phyloP scores from a whole-genome alignment of 2,329 filamentous ascomycete species.

The Berkeleyomyces basicola region DNA sequence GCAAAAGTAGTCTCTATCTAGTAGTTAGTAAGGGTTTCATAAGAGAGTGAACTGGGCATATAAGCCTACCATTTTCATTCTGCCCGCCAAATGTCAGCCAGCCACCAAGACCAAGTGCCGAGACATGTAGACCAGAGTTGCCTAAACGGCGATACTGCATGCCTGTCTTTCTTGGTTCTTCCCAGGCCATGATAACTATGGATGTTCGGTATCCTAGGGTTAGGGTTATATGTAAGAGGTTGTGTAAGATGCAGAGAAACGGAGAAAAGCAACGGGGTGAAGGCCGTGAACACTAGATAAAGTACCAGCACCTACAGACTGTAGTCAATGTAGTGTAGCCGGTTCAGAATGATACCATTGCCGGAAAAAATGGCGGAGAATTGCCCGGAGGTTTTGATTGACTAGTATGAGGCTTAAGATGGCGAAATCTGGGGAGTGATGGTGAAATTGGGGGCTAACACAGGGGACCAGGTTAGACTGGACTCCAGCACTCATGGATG shows the following conservation, averaged over 20 bases:
- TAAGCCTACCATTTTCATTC: slow-evolving; percentile 9
- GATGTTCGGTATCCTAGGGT: background rate
- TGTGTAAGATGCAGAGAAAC: background rate
- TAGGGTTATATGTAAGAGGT: background rate
- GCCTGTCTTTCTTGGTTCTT: slow-evolving; percentile 28
- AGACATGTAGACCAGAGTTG: slow-evolving; percentile 42
- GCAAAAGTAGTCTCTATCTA: slow-evolving; percentile 34
- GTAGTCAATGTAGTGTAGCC: background rate
- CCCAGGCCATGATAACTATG: slow-evolving; percentile 24
- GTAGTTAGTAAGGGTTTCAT: background rate
- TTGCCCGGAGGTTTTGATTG: slow-evolving; percentile 15
- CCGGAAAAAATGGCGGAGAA: slow-evolving; percentile 16
- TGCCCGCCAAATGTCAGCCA: slow-evolving; percentile 54
- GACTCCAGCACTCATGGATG: background rate
- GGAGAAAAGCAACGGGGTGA: background rate
- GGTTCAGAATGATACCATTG: background rate
- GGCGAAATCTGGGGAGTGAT: slow-evolving; percentile 8
- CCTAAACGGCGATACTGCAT: slow-evolving; percentile 29
- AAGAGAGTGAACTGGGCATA: background rate
- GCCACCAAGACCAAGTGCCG: slow-evolving; percentile 46
- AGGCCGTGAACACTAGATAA: background rate
- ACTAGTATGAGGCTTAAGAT: background rate
- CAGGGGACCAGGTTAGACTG: background rate
- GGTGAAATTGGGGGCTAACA: background rate
- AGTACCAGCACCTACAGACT: background rate